Conservation (phyloP, 352 stramenopile species). For the Phytopythium vexans region DNA sequence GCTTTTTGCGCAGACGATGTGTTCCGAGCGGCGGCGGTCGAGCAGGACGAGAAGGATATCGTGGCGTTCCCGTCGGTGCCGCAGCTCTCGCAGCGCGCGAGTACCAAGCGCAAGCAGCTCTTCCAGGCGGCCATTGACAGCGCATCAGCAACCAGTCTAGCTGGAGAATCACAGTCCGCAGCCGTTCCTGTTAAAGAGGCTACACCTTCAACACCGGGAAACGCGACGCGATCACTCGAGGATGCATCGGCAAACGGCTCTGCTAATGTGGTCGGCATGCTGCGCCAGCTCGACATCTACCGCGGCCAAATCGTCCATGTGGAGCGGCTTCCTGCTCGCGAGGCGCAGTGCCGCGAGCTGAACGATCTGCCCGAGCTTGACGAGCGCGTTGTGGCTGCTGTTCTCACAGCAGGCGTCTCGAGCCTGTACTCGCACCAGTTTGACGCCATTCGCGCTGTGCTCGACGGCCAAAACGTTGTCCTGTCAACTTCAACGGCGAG, state of each 20-base stretch:
- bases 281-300: constrained; percentile 58
- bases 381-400: not conserved
- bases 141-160: not conserved
- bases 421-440: constrained; percentile 93
- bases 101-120: constrained; percentile 45
- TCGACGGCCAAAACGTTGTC: constrained; percentile 88
- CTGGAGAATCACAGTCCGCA: too few relatives aligned
- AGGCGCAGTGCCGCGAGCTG: constrained; percentile 40
- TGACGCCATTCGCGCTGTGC: constrained; percentile 84
- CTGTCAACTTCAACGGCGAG: constrained; percentile 96
- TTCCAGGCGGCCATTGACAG: constrained; percentile 32
- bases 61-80: constrained; percentile 58
- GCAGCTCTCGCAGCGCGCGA: constrained; percentile 58
- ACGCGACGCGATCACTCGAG: not conserved
- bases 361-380: constrained; percentile 20
- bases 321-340: constrained; percentile 42
- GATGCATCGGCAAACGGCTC: too few relatives aligned
- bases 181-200: not conserved
- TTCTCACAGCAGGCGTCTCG: constrained; percentile 15
- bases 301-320: constrained; percentile 79
- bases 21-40: constrained; percentile 20
- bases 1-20: constrained; percentile 29
- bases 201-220: constrained; percentile 2
- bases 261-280: constrained; percentile 30
- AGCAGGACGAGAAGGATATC: constrained; percentile 38